Conservation (phyloP, 2,329 filamentous ascomycete genomes). For the Diaporthe sp. region DNA sequence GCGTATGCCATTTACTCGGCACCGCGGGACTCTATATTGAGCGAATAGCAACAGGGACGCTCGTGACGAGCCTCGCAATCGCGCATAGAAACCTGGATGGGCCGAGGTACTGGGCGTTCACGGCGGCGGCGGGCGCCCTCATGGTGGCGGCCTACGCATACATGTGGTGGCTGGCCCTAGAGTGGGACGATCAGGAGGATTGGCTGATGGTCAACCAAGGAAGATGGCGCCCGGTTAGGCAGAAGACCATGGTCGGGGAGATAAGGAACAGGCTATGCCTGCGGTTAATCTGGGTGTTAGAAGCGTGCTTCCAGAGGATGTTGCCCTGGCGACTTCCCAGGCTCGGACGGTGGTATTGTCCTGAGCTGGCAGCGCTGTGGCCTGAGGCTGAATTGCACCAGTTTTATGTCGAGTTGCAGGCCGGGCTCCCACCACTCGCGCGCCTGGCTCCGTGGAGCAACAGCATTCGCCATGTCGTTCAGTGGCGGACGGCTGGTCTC, state of each 20-base stretch:
- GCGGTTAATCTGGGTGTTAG: not conserved
- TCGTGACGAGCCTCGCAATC: not conserved
- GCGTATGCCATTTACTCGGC: not conserved
- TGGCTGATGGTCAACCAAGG: accelerated
- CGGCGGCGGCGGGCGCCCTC: not conserved
- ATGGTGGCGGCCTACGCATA: not conserved
- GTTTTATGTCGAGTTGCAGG: not conserved
- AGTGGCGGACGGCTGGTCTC: not conserved
- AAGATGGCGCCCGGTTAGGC: not conserved
- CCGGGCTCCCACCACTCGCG: not conserved
- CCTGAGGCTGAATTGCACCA: not conserved
- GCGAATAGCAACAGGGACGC: not conserved
- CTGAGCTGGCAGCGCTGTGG: not conserved
- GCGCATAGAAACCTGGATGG: not conserved
- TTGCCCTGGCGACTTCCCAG: not conserved
- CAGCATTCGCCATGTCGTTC: not conserved
- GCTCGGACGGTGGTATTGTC: not conserved
- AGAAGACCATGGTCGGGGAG: not conserved
- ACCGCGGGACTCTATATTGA: not conserved
- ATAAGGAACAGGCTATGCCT: not conserved
- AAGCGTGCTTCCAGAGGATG: not conserved
- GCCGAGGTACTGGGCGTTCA: not conserved
- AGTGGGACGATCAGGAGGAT: not conserved
- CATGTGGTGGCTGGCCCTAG: not conserved
- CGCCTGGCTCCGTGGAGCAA: not conserved